Evolutionary conservation across 148 eudicot species (phyloP).

Genomic region (Limonium bicolor): DNA sequence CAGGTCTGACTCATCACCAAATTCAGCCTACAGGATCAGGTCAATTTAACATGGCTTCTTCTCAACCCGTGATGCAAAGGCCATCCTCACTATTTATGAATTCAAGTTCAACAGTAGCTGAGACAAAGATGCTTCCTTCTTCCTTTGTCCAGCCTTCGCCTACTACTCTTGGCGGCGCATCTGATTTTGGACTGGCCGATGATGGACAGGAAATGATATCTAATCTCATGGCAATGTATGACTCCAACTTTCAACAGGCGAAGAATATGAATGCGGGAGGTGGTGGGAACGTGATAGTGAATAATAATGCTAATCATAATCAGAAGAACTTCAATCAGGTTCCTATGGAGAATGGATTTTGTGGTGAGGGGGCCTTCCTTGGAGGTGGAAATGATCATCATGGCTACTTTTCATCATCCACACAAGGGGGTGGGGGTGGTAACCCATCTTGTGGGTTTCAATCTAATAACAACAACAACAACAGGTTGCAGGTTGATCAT

Average conservation of each 20-base stretch:
- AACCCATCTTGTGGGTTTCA: no score
- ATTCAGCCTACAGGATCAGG: no score
- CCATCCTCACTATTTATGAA: background rate
- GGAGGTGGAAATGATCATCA: background rate
- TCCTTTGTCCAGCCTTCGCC: background rate
- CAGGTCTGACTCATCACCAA: no score
- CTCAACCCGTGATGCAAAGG: no score
- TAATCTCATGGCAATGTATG: slow-evolving; percentile 26
- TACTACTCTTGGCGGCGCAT: slow-evolving; percentile 3
- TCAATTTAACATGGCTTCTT: no score
- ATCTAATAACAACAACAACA: no score
- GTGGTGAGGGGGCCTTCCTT: background rate
- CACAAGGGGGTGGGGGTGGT: no score
- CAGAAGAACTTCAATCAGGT: background rate
- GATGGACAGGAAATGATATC: slow-evolving; percentile 32
- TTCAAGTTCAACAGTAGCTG: background rate
- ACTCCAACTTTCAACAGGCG: slow-evolving; percentile 12
- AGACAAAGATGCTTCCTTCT: slow-evolving; percentile 2
- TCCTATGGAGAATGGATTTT: background rate
- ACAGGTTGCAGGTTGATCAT: slow-evolving; percentile 2
- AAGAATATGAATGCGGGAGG: slow-evolving; percentile 1
- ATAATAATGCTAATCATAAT: background rate
- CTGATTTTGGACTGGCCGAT: slow-evolving; percentile 20
- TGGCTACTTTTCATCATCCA: background rate
- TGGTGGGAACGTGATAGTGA: background rate